Conservation (phyloP, 2,329 filamentous ascomycete species). For the Neofusicoccum parvum region DNA sequence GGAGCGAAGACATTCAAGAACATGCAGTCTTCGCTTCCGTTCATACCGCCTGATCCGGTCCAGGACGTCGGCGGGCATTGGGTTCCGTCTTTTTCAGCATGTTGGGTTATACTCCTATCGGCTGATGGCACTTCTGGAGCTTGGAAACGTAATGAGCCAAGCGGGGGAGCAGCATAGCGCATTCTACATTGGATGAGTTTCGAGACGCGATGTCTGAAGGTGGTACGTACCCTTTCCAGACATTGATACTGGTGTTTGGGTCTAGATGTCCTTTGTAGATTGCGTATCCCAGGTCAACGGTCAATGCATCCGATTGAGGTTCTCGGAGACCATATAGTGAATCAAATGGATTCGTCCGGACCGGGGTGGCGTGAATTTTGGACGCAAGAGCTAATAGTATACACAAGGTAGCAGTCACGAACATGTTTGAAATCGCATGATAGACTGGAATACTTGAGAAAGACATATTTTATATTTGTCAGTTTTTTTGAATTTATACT, state of each 20-base stretch:
- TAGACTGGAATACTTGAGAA: fast-evolving
- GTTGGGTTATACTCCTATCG: background rate
- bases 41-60: too few species aligned
- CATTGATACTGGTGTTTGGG: constrained; percentile 26
- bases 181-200: background rate
- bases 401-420: too few species aligned
- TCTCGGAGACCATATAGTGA: background rate
- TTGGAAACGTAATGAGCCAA: background rate
- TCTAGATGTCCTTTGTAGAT: constrained; percentile 28
- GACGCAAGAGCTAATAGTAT: too few species aligned
- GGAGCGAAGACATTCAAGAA: constrained; percentile 59
- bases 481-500: too few species aligned
- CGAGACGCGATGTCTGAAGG: background rate
- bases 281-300: constrained; percentile 29
- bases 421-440: too few species aligned
- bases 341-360: background rate
- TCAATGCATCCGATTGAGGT: background rate
- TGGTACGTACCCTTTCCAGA: constrained; percentile 25
- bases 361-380: background rate
- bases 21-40: constrained; percentile 57
- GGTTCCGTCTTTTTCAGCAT: too few species aligned
- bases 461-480: too few species aligned
- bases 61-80: too few species aligned
- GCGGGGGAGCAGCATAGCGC: background rate
- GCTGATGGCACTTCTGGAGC: background rate